Percentiles rank a stretch among this genome's conserved stretches.
Evolutionary conservation across 2,329 filamentous ascomycete genomes (phyloP).

Genomic region (Paraconiothyrium brasiliense): DNA sequence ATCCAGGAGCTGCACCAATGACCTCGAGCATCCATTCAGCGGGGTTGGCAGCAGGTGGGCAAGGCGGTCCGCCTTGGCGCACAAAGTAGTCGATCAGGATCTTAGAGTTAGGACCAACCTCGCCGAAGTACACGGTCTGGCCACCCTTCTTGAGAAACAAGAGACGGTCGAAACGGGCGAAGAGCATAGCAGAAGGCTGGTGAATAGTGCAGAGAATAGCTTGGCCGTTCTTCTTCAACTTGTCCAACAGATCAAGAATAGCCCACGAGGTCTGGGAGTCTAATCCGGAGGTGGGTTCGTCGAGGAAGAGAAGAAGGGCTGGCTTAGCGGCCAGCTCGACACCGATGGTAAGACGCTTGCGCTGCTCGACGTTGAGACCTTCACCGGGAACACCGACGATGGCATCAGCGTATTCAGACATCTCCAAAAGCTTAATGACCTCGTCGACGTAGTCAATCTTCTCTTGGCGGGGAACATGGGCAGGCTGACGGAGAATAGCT

Average conservation of each 20-base stretch:
- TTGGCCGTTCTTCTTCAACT: conserved; percentile 56
- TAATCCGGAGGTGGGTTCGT: conserved; percentile 93
- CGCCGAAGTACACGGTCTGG: conserved; percentile 82
- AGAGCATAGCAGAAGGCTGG: conserved; percentile 94
- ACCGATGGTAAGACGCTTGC: conserved; percentile 86
- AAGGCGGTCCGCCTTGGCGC: conserved; percentile 71
- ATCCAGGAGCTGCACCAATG: conserved; percentile 62
- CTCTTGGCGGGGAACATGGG: conserved; percentile 74
- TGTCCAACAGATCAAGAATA: conserved; percentile 68
- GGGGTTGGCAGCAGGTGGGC: conserved; percentile 76
- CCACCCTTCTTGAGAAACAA: conserved; percentile 81
- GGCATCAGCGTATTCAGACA: conserved; percentile 89
- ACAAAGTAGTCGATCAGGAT: conserved; percentile 80
- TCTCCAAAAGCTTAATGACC: conserved; percentile 88
- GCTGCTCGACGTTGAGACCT: conserved; percentile 73
- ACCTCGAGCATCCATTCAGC: conserved; percentile 80
- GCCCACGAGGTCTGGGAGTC: conserved; percentile 95
- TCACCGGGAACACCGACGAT: conserved; percentile 90
- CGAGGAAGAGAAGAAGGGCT: conserved; percentile 86
- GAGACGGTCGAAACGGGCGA: conserved; percentile 87
- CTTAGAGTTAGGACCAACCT: conserved; percentile 76
- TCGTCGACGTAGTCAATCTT: conserved; percentile 90
- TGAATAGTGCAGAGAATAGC: conserved; percentile 98
- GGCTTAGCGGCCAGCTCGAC: conserved; percentile 96
- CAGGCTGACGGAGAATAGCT: conserved; percentile 84